Conservation (phyloP, 2,329 filamentous ascomycete species). For the Cordyceps fumosorosea region DNA sequence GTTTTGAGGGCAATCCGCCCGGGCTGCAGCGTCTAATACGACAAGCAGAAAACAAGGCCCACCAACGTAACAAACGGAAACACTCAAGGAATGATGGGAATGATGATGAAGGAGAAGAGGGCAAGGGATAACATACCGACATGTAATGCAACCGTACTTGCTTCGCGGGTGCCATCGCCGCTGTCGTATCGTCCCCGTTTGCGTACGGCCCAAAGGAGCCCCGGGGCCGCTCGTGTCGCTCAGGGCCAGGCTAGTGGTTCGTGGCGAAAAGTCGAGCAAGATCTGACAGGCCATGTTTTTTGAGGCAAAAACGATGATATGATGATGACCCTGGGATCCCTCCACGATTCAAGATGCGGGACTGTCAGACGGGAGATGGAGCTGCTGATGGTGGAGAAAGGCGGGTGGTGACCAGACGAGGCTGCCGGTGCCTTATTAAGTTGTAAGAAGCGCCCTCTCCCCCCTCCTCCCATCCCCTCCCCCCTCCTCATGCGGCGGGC, state of each 20-base stretch:
- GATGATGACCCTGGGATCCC: not conserved
- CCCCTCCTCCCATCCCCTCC: too few species aligned
- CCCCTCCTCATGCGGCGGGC: too few species aligned
- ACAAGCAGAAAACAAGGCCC: not conserved
- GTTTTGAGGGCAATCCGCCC: not conserved
- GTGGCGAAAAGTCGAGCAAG: slow-evolving; percentile 4
- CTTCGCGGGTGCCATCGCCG: not conserved
- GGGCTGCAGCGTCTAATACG: not conserved
- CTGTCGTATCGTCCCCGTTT: not conserved
- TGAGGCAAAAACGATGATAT: not conserved
- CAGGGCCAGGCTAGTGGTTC: not conserved
- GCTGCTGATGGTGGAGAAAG: too few species aligned
- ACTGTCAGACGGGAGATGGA: too few species aligned
- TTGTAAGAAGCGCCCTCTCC: too few species aligned
- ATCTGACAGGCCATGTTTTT: slow-evolving; percentile 1
- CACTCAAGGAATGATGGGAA: not conserved
- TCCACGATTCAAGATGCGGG: too few species aligned
- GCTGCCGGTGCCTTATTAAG: too few species aligned
- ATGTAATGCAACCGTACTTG: not conserved
- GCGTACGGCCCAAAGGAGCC: not conserved
- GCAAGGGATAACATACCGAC: not conserved
- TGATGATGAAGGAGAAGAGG: not conserved
- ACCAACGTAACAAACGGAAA: not conserved
- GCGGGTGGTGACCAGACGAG: too few species aligned
- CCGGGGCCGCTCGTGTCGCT: not conserved